Base-by-base conservation (phyloP, 2,329 filamentous ascomycete genomes). In the Nemania sp. region DNA sequence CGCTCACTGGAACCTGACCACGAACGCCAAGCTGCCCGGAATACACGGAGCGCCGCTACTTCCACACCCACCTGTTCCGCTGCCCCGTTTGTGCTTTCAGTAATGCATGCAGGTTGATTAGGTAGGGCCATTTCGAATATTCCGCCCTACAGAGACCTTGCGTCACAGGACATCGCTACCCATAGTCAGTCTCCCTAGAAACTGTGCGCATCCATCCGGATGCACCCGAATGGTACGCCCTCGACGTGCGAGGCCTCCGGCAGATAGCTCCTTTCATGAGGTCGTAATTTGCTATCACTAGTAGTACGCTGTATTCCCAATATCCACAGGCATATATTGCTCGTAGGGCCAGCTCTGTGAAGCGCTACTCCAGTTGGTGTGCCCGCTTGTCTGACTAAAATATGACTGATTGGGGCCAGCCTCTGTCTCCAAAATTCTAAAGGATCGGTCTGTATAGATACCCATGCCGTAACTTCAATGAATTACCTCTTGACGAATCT, bases 81-180 rank as follows among this genome's bases (percentile, higher is more conserved):
- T 24, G 48, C 40, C 39, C 53, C 49, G 41, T 48, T 33, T n/a
- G n/a, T n/a, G 30, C 52, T 26, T 52, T 36, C 30, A 42, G 41
- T 20, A 14, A 45, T 42, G 42, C 43, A 49, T 54, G 51, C 33
- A 28, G 33, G 28, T 24, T 26, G 36, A 43, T 54, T 34, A 31
- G 47, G 11, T 15, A 31, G 31, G 30, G 17, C 28, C 24, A 19
- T 22, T 34, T 40, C 33, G 19, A 36, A 47, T 36, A 47, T 42
- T 31, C 34, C 40, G 44, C 37, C 48, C 34, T 57, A 51, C 51
- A 57, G 51, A 40, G 14, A 55, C 26, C 47, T 54, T 28, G 26
- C 47, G 52, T 57, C 51, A 57, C 55, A 57, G 51, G 51, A 54
- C 51, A 19, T 40, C n/a, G n/a, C 39, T 33, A 33, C 23, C 41